phyloP scores from a whole-genome alignment of 371 early-diverging fungal genomes.

The Mortierella sp. region DNA sequence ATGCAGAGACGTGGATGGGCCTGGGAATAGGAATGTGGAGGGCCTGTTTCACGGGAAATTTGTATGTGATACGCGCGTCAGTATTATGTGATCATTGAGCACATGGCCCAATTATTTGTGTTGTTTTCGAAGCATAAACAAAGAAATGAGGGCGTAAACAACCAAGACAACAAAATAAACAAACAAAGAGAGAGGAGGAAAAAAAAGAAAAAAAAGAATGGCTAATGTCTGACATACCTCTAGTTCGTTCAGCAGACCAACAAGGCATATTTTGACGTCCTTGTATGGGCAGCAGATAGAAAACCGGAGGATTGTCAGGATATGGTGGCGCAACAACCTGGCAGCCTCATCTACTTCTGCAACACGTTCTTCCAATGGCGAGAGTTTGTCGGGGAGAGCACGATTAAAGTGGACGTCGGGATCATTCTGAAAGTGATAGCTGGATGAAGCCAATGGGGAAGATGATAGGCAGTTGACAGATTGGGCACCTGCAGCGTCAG shows the following conservation, averaged over 20 bases:
- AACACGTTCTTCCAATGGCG: slow-evolving; percentile 49
- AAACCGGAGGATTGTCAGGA: slow-evolving; percentile 68
- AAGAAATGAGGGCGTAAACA: not conserved
- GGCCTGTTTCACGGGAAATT: slow-evolving; percentile 42
- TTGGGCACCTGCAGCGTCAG: slow-evolving; percentile 6
- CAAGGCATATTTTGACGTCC: slow-evolving; percentile 69
- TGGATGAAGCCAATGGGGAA: slow-evolving; percentile 31
- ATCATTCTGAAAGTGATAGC: slow-evolving; percentile 53
- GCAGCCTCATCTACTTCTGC: slow-evolving; percentile 54
- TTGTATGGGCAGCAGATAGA: slow-evolving; percentile 69
- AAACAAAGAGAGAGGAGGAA: no score
- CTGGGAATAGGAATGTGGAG: slow-evolving; percentile 63
- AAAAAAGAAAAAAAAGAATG: no score
- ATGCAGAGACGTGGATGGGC: slow-evolving; percentile 69
- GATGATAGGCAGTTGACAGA: slow-evolving; percentile 16
- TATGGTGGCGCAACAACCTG: slow-evolving; percentile 52
- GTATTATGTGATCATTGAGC: slow-evolving; percentile 3
- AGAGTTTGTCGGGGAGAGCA: slow-evolving; percentile 43
- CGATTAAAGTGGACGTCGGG: slow-evolving; percentile 55
- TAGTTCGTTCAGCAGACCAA: slow-evolving; percentile 59
- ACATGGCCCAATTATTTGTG: not conserved
- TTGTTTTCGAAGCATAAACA: not conserved
- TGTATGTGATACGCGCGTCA: not conserved
- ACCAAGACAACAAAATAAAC: not conserved
- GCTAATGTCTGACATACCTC: slow-evolving; percentile 48